Evolutionary conservation across 129 eudicot genomes (phyloP), one percentile per base, ranked within the genome.

Genomic region (Calendula officinalis): DNA sequence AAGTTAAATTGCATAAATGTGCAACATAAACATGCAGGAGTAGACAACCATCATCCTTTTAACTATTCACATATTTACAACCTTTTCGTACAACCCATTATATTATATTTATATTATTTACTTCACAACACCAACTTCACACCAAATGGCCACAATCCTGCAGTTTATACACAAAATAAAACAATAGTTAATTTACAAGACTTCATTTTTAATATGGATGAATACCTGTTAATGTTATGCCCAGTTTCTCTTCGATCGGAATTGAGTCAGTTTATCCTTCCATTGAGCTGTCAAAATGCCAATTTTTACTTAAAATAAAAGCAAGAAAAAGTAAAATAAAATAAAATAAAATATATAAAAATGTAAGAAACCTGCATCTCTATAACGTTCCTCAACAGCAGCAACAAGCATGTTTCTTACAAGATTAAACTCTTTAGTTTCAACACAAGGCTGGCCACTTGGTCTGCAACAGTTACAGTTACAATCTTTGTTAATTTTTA

Each of bases 401-500:
- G 99, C 96, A 71, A 73, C 68, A 60, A 77, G 84, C 99, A 94
- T 94, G 81, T 94, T 94, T 33, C 92, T 71, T 46, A 94, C 78
- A 58, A 88, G 85, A 79, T 77, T 70, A 69, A 92, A 88, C 81
- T 92, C 99, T 59, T 80, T 73, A 1, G 91, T 83, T 76, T 88
- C 96, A 44, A 80, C 64, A 62, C 91, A 84, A 4, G 87, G 89
- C 71, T 83, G 83, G 34, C 91, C 89, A 43, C 77, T 81, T 30
- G 96, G 99, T 76, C 99, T 92, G 85, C 48, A 75, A 42, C n/a
- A 32, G 50, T 12, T 53, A 22, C 30, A 2, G 30, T 22, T 22
- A 36, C 8, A 54, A 27, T 27, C 9, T 11, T 30, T 32, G n/a
- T 71, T 45, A 76, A 62, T 17, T 6, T 22, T 65, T 22, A 22